Base-by-base conservation (phyloP, 179 eudicot genomes). In the Spinacia oleracea region DNA sequence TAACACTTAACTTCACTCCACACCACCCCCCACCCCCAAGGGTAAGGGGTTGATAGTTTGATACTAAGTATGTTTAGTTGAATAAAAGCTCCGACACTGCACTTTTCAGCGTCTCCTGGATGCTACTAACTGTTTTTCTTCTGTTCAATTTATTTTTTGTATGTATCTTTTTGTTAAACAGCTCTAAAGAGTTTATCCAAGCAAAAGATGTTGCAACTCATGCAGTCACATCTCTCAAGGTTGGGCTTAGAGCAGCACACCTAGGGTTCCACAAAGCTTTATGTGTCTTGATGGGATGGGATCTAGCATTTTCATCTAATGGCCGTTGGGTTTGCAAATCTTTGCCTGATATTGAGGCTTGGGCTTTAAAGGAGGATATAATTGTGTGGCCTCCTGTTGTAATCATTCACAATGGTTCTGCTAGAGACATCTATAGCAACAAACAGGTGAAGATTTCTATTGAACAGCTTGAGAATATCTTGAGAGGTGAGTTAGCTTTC, bases 331-430 rank as follows among this genome's bases (percentile, higher is more conserved):
- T 78, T 50, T 78, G 74, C 45, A 59, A 48, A 63, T 38, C 82
- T 74, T 74, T 84, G 73, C 84, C 84, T 81, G 86, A 70, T 74
- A 66, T 53, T 14, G 77, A 77, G 53, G 80, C 79, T 69, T 74
- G 69, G 56, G 72, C 84, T 69, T 34, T 77, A 70, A 77, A 65
- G 81, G 81, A 81, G 48, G 86, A 84, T 70, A 34, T 78, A 15
- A 84, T 84, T 65, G 53, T 84, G 45, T 84, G 86, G 84, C 86
- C 86, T 68, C 86, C 84, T 69, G 84, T 81, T 77, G 84, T 84
- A 9, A 81, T 84, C 21, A 34, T 84, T 32, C 84, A 81, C 79
- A 69, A 62, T 29, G 45, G 70, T 18, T 70, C 15, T 53, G 74
- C 53, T 34, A 74, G 56, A 63, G 67, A 59, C 50, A 40, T n/a